Base-by-base conservation (phyloP, 129 eudicot species). In the Centaurea solstitialis region DNA sequence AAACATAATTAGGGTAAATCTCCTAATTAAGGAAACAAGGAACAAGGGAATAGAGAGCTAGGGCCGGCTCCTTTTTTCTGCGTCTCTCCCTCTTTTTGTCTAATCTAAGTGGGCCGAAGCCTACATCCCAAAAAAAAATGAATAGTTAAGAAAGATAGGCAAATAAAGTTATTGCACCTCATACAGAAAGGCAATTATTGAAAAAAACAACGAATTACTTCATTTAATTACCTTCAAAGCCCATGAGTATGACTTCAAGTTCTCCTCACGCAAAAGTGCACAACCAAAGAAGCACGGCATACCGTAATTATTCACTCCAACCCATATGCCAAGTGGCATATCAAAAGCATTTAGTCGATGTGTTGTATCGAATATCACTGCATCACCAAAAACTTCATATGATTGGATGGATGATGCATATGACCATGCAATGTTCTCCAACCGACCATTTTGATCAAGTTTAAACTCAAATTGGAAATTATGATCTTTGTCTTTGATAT, bases 241-340 rank as follows among this genome's bases (percentile, higher is more conserved):
- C 99, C 99, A 96, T 50, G 93, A 91, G 79, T 85, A 96, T 1
- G 99, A 96, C 84, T 86, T 91, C 87, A 87, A 40, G 68, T 89
- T 91, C 77, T 96, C 99, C 92, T 93, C 99, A 4, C 94, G 94
- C 35, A 96, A 86, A 88, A 96, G 89, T 76, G 89, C 99, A 77
- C 99, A 96, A 73, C 99, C 98, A 12, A 96, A 93, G 83, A 93
- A 96, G 83, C 99, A 96, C 24, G 99, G 99, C 99, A 96, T 96
- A 17, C 99, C 98, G 76, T 96, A 96, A 67, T 96, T 96, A 83
- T 96, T 96, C 82, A 96, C 85, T 67, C 99, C 99, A 59, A 96
- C 98, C 98, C 98, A 96, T 65, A 96, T 93, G 68, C 98, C 99
- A 78, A 96, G 97, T 68, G 99, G 98, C 98, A 91, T 91, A 86